Conservation (phyloP, 1,139 yeast genomes). For the Pichia sp. region DNA sequence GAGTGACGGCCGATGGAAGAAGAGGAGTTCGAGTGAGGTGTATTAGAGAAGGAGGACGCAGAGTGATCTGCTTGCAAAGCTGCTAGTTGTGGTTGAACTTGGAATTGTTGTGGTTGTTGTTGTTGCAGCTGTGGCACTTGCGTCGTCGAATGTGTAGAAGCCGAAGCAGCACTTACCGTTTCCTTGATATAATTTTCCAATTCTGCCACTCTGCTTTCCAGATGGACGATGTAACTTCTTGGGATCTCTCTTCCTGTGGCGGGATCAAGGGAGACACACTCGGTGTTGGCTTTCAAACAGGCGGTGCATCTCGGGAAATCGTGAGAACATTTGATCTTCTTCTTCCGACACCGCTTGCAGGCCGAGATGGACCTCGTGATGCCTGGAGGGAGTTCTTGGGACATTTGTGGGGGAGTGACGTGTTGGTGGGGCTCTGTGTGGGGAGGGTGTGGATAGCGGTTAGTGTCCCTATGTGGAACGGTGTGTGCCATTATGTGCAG, state of each 20-base stretch:
- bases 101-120: background rate
- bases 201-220: conserved; percentile 62
- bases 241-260: conserved; percentile 88
- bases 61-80: too few species aligned
- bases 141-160: background rate
- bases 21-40: background rate
- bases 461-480: too few species aligned
- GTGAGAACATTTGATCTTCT: conserved; percentile 83
- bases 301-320: conserved; percentile 75
- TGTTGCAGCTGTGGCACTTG: background rate
- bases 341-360: conserved; percentile 76
- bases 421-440: background rate
- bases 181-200: conserved; percentile 48
- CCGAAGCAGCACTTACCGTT: background rate
- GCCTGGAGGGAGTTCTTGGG: conserved; percentile 17
- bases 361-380: conserved; percentile 68
- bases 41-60: background rate
- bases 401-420: background rate
- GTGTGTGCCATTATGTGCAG: too few species aligned
- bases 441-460: too few species aligned
- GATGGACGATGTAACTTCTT: conserved; percentile 69
- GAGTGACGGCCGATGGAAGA: background rate
- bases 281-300: conserved; percentile 65
- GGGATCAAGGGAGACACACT: conserved; percentile 83
- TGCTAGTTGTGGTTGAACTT: background rate